These are phyloP conservation scores for Ophiocordyceps camponoti-saundersi DNA, from an alignment of 2,329 filamentous ascomycete species.

Conservation along the genomic window DNA sequence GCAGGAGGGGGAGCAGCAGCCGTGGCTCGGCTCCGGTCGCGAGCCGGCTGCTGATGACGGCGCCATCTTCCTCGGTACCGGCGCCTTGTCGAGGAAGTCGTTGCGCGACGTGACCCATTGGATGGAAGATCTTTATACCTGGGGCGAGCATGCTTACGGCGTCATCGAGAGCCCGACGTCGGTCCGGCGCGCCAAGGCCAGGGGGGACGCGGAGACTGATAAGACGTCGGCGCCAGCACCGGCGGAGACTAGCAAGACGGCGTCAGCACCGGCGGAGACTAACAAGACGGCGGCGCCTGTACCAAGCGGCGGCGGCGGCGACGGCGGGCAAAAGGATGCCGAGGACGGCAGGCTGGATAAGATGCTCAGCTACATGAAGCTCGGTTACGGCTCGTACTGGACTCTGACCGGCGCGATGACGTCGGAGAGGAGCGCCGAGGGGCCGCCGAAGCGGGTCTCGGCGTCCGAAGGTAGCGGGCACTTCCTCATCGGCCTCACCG, in stretches of 20 bases:
- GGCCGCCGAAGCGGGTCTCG: neutral
- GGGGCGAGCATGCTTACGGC: slow-evolving; percentile 74
- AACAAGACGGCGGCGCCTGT: neutral
- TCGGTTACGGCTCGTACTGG: slow-evolving; percentile 54
- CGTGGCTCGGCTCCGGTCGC: slow-evolving; percentile 60
- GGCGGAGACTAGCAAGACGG: neutral
- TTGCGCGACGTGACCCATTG: slow-evolving; percentile 61
- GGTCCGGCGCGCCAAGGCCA: slow-evolving; percentile 31
- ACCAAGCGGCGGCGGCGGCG: neutral
- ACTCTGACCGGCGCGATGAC: slow-evolving; percentile 20
- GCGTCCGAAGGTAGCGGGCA: slow-evolving; percentile 19
- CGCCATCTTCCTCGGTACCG: slow-evolving; percentile 69
- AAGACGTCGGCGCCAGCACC: neutral
- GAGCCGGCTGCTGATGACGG: slow-evolving; percentile 61
- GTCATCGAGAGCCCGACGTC: slow-evolving; percentile 63
- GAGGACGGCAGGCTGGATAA: slow-evolving; percentile 30
- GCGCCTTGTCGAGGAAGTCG: slow-evolving; percentile 53
- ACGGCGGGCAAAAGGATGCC: neutral
- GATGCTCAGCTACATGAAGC: slow-evolving; percentile 46
- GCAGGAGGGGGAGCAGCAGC: slow-evolving; percentile 6
- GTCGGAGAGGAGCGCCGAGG: slow-evolving; percentile 3
- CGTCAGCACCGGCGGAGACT: neutral
- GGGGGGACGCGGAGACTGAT: neutral
- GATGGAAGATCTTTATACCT: slow-evolving; percentile 76
- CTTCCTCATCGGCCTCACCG: slow-evolving; percentile 53